These are phyloP conservation scores for Cornus florida DNA, from an alignment of 148 eudicot genomes.

Conservation along the genomic window DNA sequence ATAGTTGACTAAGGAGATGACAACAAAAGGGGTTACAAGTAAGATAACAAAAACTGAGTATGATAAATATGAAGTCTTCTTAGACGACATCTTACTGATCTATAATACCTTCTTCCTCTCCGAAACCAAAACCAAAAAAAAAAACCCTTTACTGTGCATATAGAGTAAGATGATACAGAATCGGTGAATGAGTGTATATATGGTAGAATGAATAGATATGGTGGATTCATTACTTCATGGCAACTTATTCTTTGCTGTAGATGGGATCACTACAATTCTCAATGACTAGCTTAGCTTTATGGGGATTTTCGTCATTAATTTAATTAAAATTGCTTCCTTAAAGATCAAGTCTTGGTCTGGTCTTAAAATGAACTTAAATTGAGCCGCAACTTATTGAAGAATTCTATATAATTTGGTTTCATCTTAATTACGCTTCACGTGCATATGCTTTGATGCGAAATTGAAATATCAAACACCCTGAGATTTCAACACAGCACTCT, in stretches of 20 bases:
- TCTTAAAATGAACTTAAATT: neutral
- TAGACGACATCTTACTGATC: neutral
- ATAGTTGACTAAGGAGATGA: neutral
- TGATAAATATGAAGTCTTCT: conserved; percentile 1
- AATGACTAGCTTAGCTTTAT: neutral
- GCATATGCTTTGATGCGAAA: neutral
- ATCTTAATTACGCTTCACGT: neutral
- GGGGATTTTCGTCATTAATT: neutral
- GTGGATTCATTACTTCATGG: conserved; percentile 19
- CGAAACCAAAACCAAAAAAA: neutral
- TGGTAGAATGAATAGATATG: neutral
- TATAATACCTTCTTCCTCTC: neutral
- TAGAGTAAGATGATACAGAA: neutral
- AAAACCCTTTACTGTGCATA: neutral
- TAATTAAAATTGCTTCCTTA: neutral
- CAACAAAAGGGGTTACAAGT: neutral
- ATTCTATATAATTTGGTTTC: neutral
- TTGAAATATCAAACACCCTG: too few species aligned
- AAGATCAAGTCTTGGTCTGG: neutral
- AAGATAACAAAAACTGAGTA: conserved; percentile 11
- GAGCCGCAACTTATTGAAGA: neutral
- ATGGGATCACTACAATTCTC: conserved; percentile 4
- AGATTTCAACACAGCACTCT: too few species aligned
- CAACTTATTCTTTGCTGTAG: conserved; percentile 21
- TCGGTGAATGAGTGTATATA: neutral